These are phyloP conservation scores for Aspergillus phoenicis DNA, from an alignment of 2,329 filamentous ascomycete species.

Conservation along the genomic window DNA sequence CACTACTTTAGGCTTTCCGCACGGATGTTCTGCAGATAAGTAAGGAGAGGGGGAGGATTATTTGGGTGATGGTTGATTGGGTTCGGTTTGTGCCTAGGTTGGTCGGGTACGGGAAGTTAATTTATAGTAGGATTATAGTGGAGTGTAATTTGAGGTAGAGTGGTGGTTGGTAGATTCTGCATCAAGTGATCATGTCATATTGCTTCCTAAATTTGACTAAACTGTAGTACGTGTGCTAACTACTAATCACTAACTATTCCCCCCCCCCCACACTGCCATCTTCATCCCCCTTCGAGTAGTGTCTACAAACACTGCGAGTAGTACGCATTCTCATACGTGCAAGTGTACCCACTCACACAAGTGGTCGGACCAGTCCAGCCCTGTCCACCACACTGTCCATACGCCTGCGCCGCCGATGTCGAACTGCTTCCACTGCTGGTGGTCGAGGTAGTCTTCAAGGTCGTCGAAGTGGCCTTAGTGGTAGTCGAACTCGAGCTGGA, in stretches of 20 bases:
- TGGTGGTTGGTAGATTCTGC: too few relatives aligned
- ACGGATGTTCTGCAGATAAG: too few relatives aligned
- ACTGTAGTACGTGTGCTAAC: not conserved
- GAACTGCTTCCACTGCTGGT: slow-evolving; percentile 15
- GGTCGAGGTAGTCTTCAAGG: slow-evolving; percentile 1
- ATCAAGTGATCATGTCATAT: too few relatives aligned
- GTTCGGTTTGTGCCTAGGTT: too few relatives aligned
- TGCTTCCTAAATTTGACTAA: too few relatives aligned
- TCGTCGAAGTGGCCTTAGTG: slow-evolving; percentile 9
- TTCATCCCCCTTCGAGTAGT: not conserved
- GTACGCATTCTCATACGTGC: slow-evolving; percentile 35
- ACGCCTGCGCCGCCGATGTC: slow-evolving; percentile 25
- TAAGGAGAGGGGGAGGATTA: too few relatives aligned
- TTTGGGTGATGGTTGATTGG: too few relatives aligned
- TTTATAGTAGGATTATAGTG: too few relatives aligned
- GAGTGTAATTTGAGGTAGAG: too few relatives aligned
- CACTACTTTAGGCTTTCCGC: not conserved
- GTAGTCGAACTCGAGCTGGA: slow-evolving; percentile 14
- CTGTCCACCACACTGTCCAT: slow-evolving; percentile 38
- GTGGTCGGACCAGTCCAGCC: slow-evolving; percentile 38
- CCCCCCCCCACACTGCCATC: not conserved
- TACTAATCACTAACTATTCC: not conserved
- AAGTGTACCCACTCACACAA: slow-evolving; percentile 38
- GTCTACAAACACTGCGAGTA: slow-evolving; percentile 42
- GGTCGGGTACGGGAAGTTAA: too few relatives aligned